Conservation (phyloP, 768 basidiomycete genomes). For the Phanerochaete sordida region DNA sequence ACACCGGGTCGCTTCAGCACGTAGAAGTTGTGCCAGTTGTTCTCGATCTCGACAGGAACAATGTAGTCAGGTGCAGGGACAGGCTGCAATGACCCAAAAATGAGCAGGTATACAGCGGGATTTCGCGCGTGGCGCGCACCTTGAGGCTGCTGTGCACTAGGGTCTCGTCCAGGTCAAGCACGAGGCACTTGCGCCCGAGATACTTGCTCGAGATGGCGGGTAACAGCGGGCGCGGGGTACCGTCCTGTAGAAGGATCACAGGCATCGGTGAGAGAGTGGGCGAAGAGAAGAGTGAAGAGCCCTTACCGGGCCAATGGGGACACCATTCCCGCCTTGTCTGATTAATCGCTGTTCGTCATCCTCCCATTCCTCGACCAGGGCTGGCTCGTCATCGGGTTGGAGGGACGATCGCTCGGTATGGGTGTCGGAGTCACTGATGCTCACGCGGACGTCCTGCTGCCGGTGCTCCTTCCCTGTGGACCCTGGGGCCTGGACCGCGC, state of each 20-base stretch:
- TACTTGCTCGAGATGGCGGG: slow-evolving; percentile 85
- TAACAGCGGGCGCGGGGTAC: slow-evolving; percentile 76
- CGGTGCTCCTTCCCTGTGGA: slow-evolving; percentile 50
- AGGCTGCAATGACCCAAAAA: slow-evolving; percentile 68
- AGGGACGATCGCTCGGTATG: slow-evolving; percentile 58
- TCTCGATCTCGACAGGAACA: slow-evolving; percentile 98
- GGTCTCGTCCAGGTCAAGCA: slow-evolving; percentile 95
- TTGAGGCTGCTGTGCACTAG: slow-evolving; percentile 97
- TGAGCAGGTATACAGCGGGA: slow-evolving; percentile 1
- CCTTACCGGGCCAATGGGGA: slow-evolving; percentile 87
- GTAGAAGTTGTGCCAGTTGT: slow-evolving; percentile 97
- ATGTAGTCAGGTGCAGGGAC: slow-evolving; percentile 77
- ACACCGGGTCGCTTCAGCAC: slow-evolving; percentile 98
- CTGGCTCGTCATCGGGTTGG: slow-evolving; percentile 53
- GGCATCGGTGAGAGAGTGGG: neutral
- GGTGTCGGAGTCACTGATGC: slow-evolving; percentile 40
- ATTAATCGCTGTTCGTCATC: slow-evolving; percentile 91
- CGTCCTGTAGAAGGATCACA: slow-evolving; percentile 53
- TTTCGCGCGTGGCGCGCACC: slow-evolving; percentile 40
- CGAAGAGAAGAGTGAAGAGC: slow-evolving; percentile 6
- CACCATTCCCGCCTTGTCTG: slow-evolving; percentile 86
- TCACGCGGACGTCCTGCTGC: slow-evolving; percentile 24
- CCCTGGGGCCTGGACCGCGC: slow-evolving; percentile 88
- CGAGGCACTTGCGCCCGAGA: slow-evolving; percentile 87
- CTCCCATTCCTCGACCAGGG: slow-evolving; percentile 53